Evolutionary conservation across 345 rosid species (phyloP).

Genomic region (Brassica carinata): DNA sequence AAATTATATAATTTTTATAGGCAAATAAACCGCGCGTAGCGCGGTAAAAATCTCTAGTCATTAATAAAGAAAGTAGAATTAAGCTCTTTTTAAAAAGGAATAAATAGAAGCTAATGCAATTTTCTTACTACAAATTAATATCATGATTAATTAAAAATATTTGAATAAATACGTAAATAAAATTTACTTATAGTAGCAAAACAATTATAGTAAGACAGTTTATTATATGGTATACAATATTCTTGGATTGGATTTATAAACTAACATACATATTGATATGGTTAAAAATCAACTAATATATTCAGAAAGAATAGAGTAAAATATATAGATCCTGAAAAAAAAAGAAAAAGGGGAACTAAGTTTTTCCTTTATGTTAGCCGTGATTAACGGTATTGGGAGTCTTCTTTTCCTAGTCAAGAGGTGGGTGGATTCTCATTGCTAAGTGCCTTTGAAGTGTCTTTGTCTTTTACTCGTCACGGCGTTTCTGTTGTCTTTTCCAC

Average conservation of each 20-base stretch:
- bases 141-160: too few relatives aligned
- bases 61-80: too few relatives aligned
- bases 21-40: not conserved
- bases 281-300: not conserved
- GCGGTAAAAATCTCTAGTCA: too few relatives aligned
- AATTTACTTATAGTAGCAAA: too few relatives aligned
- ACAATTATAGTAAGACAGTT: not conserved
- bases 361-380: constrained; percentile 25
- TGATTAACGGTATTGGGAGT: constrained; percentile 34
- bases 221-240: not conserved
- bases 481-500: constrained; percentile 27
- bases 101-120: too few relatives aligned
- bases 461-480: constrained; percentile 30
- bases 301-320: not conserved
- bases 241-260: not conserved
- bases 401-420: constrained; percentile 25
- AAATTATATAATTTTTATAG: too few relatives aligned
- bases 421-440: constrained; percentile 29
- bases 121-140: too few relatives aligned
- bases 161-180: too few relatives aligned
- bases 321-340: not conserved
- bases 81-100: too few relatives aligned
- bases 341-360: not conserved
- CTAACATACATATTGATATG: not conserved
- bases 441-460: constrained; percentile 25